These are phyloP conservation scores for Ogataea chonburiensis DNA, from an alignment of 805 yeast species.

Conservation along the genomic window DNA sequence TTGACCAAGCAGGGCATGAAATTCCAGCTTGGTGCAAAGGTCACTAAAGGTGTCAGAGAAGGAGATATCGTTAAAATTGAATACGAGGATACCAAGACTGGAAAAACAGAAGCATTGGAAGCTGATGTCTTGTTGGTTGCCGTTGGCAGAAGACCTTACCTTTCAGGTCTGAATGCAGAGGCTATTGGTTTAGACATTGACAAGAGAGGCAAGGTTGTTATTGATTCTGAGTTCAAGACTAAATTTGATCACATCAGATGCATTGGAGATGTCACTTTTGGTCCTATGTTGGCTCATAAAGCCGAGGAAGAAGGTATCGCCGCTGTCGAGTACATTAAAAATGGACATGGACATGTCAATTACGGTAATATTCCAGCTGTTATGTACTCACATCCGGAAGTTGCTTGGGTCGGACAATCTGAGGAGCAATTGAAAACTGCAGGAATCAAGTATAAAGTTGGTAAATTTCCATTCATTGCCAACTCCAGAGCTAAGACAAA, in stretches of 20 bases:
- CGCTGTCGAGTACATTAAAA: constrained; percentile 90
- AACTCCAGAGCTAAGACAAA: constrained; percentile 99
- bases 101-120: constrained; percentile 73
- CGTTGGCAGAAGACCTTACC: constrained; percentile 98
- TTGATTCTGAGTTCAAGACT: constrained; percentile 91
- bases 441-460: constrained; percentile 87
- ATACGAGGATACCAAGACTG: constrained; percentile 85
- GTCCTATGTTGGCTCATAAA: constrained; percentile 99
- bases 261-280: constrained; percentile 97
- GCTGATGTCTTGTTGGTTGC: constrained; percentile 96
- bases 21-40: constrained; percentile 91
- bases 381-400: constrained; percentile 99
- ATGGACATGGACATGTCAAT: constrained; percentile 97
- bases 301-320: constrained; percentile 99
- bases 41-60: constrained; percentile 77
- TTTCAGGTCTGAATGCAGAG: constrained; percentile 86
- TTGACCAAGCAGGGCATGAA: constrained; percentile 93
- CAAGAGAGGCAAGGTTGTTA: constrained; percentile 88
- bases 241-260: constrained; percentile 92
- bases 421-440: constrained; percentile 93
- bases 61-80: constrained; percentile 87
- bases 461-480: constrained; percentile 98
- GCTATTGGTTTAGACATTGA: constrained; percentile 87
- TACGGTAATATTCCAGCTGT: constrained; percentile 97
- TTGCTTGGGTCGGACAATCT: constrained; percentile 98